Conservation (phyloP, 805 yeast genomes). For the Wickerhamiella galacta region DNA sequence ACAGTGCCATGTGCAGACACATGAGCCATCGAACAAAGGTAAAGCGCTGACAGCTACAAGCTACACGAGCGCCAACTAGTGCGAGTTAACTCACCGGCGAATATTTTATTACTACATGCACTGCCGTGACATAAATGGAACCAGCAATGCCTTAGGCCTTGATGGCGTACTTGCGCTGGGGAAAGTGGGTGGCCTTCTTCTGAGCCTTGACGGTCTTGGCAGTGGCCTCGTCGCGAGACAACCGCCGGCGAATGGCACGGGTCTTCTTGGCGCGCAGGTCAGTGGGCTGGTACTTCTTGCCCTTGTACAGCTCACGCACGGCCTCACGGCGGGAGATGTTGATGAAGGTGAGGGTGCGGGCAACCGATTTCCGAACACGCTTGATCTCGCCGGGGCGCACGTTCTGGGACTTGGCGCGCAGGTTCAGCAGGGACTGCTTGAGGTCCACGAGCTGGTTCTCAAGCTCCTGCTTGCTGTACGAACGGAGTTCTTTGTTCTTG, state of each 20-base stretch:
- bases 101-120: no score
- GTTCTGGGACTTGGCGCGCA: conserved; percentile 72
- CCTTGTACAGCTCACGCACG: conserved; percentile 87
- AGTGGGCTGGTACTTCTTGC: conserved; percentile 79
- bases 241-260: conserved; percentile 97
- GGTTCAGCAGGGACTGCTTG: conserved; percentile 89
- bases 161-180: conserved; percentile 96
- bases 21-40: no score
- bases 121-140: no score
- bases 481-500: conserved; percentile 91
- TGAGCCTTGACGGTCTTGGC: conserved; percentile 73
- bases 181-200: conserved; percentile 91
- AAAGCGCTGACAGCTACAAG: no score
- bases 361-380: conserved; percentile 96
- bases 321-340: conserved; percentile 91
- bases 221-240: conserved; percentile 73
- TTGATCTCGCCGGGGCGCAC: conserved; percentile 73
- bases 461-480: conserved; percentile 93
- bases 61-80: no score
- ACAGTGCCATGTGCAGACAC: no score
- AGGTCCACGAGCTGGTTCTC: conserved; percentile 86
- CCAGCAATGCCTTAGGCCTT: conserved; percentile 81
- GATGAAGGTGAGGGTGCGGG: conserved; percentile 93
- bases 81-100: no score
- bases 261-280: conserved; percentile 99